Conservation (phyloP, 768 basidiomycete genomes). For the Infundibulicybe gibba region DNA sequence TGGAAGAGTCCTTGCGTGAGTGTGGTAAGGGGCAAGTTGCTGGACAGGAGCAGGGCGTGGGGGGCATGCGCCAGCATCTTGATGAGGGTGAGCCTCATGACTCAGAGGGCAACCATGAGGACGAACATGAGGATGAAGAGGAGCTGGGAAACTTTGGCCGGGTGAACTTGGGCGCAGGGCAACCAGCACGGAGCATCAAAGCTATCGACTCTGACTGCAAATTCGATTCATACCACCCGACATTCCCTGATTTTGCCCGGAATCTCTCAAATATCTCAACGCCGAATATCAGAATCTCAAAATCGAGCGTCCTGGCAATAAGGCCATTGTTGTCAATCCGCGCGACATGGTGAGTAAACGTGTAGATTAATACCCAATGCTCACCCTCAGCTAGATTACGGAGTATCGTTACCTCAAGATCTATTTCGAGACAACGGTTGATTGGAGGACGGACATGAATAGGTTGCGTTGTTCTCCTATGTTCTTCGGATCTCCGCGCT, state of each 20-base stretch:
- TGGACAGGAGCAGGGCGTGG: not conserved
- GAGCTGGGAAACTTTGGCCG: too few species aligned
- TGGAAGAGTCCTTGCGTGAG: not conserved
- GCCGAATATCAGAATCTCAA: slow-evolving; percentile 2
- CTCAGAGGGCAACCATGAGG: not conserved
- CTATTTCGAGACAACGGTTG: slow-evolving; percentile 16
- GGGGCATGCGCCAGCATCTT: not conserved
- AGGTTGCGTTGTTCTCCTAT: slow-evolving; percentile 20
- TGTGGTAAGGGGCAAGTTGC: too few species aligned
- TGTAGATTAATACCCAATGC: not conserved
- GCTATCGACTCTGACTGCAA: not conserved
- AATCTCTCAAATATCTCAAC: slow-evolving; percentile 8
- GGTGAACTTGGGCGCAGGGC: not conserved
- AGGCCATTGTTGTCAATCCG: not conserved
- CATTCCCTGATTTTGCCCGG: slow-evolving; percentile 6
- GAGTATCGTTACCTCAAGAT: slow-evolving; percentile 19
- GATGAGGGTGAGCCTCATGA: slow-evolving; percentile 2
- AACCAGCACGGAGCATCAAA: not conserved
- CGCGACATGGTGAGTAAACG: not conserved
- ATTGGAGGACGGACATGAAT: slow-evolving; percentile 18
- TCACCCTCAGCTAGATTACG: slow-evolving; percentile 8
- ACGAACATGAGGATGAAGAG: not conserved
- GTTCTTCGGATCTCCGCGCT: slow-evolving; percentile 14
- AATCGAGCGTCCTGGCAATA: not conserved
- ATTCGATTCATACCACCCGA: not conserved